Base-by-base conservation (phyloP, 148 eudicot genomes). In the Chenopodium quinoa region DNA sequence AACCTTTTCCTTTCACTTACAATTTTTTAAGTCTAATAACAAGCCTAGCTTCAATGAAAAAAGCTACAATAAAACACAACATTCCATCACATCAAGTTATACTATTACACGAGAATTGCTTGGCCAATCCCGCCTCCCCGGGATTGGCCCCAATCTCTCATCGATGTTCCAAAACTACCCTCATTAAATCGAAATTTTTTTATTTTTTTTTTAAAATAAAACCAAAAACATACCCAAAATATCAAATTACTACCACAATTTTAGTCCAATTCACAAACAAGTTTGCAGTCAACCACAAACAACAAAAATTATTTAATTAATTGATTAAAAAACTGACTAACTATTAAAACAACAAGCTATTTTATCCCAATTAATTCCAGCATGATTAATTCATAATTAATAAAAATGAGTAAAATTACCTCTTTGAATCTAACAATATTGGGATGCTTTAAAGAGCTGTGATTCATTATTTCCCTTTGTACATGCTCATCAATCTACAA, bases 401-500 rank as follows among this genome's bases (percentile, higher is more conserved):
- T 32, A 68, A 32, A 40, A 40, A 40, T 40, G 7, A 20, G 76
- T 52, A 37, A 48, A 75, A 68, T 19, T 84, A 89, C 98, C 95
- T 94, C 97, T 81, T 93, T 94, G 81, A 94, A 94, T 82, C 91
- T 89, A 44, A 94, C 81, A 40, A 94, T 94, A 84, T 94, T 90
- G 40, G 92, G 95, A 87, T 94, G 98, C 84, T 88, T 90, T 78
- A 94, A 83, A 27, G 95, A 91, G 84, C 95, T 94, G 76, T 94
- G 98, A 79, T 94, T 94, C 85, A 91, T 91, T 62, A 94, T 94
- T 74, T 94, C 98, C 86, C 98, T 94, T 75, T 89, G 91, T 65
- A 94, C 98, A 89, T 89, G 94, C 78, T 93, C 97, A 88, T 94
- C 97, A 87, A 94, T 91, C 98, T 94, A 85, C 87, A 89, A 19